A percentile compares a stretch with the other conserved stretches of the same genome.
Conservation (phyloP, 2,329 filamentous ascomycete genomes). For the Aspergillus thermomutatus region DNA sequence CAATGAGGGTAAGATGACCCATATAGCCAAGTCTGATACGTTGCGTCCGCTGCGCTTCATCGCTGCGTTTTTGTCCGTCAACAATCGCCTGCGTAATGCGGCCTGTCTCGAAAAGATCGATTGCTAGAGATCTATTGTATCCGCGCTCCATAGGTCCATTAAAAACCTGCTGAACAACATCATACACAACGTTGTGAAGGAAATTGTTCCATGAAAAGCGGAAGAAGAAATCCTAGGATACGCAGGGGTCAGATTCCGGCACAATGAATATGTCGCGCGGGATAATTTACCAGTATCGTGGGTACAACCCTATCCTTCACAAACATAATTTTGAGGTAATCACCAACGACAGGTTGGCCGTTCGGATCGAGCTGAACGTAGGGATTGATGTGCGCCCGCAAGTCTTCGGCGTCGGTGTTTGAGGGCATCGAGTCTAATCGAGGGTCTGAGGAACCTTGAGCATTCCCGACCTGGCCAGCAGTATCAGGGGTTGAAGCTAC, state of each 20-base stretch:
- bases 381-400: conserved; percentile 22
- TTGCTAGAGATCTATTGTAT: conserved; percentile 83
- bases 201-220: conserved; percentile 99
- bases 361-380: conserved; percentile 59
- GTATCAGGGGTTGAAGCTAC: conserved; percentile 16
- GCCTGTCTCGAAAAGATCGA: conserved; percentile 88
- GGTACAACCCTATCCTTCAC: conserved; percentile 92
- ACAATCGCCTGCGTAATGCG: conserved; percentile 90
- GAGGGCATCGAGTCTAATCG: conserved; percentile 17
- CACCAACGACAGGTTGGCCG: conserved; percentile 79
- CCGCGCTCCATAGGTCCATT: conserved; percentile 97
- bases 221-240: conserved; percentile 85
- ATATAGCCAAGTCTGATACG: conserved; percentile 96
- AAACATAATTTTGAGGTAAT: conserved; percentile 93
- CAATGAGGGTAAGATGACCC: conserved; percentile 94
- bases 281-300: conserved; percentile 75
- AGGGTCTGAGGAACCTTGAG: conserved; percentile 10
- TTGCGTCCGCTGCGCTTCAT: conserved; percentile 76
- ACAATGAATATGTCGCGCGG: not conserved
- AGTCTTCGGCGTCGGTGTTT: conserved; percentile 19
- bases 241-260: conserved; percentile 2
- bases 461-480: conserved; percentile 16
- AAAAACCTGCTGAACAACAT: conserved; percentile 98
- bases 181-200: conserved; percentile 97
- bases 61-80: conserved; percentile 80